phyloP scores from a whole-genome alignment of 2,329 filamentous ascomycete genomes.

The Hawksworthiomyces lignivorus region DNA sequence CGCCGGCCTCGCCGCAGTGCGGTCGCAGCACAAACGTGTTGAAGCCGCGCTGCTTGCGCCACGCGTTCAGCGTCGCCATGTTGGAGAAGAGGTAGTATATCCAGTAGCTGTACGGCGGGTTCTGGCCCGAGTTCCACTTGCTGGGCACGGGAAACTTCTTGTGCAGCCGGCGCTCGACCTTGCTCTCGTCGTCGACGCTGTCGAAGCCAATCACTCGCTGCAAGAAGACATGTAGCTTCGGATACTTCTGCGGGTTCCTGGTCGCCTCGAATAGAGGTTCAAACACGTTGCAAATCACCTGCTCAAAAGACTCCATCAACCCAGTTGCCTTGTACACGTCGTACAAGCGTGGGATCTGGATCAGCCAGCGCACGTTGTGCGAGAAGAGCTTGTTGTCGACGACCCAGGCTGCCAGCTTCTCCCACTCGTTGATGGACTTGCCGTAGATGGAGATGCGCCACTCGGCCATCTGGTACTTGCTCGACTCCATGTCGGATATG shows the following conservation, averaged over 20 bases:
- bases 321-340: constrained; percentile 90
- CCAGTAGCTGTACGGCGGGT: constrained; percentile 98
- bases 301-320: constrained; percentile 82
- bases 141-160: constrained; percentile 89
- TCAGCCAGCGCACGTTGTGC: constrained; percentile 93
- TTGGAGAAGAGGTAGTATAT: constrained; percentile 96
- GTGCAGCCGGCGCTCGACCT: constrained; percentile 87
- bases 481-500: constrained; percentile 91
- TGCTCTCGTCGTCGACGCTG: constrained; percentile 97
- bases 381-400: constrained; percentile 97
- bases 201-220: constrained; percentile 96
- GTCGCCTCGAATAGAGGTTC: constrained; percentile 93
- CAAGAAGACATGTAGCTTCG: constrained; percentile 89
- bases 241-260: constrained; percentile 74
- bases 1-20: constrained; percentile 93
- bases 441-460: constrained; percentile 99
- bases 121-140: constrained; percentile 85
- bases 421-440: constrained; percentile 88
- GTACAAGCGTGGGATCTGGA: constrained; percentile 89
- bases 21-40: constrained; percentile 91
- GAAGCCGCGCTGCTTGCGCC: constrained; percentile 85
- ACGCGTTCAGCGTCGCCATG: constrained; percentile 83
- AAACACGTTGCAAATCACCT: constrained; percentile 87
- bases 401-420: constrained; percentile 94
- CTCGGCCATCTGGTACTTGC: constrained; percentile 99